Base-by-base conservation (phyloP, 805 yeast species). In the Torulaspora quercuum region DNA sequence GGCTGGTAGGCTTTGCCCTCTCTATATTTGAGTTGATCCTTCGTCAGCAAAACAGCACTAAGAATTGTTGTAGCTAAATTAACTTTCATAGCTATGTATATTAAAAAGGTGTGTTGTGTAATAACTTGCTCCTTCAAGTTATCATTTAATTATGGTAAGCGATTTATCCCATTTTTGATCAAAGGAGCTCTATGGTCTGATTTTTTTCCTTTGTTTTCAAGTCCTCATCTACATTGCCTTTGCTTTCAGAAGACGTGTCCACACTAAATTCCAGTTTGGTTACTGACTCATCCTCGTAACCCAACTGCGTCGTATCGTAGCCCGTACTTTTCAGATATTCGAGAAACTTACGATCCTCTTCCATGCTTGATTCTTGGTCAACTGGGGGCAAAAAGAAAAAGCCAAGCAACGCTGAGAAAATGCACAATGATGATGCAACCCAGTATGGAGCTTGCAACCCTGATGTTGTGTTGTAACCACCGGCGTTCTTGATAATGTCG, bases 391-490 rank as follows among this genome's bases (percentile, higher is more conserved):
- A 67, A 53, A 75, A 75, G 62, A 87, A 79, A 24, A 84, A 53
- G 5, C 87, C 82, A 33, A 86, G 58, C 20, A 75, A 28, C 2
- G 83, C 94, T 8, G 92, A 74, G 50, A 87, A 69, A 26, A 83
- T 52, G 57, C 94, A 85, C 45, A 89, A 67, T 1, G 85, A 70
- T 3, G 95, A 76, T 9, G 95, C 80, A 37, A 88, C 75, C 70
- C 80, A 88, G 63, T 88, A 85, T 34, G 95, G 89, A 35, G 81
- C 82, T 60, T 76, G 77, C 53, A 76, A 69, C 46, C 90, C 92
- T 39, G 61, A 51, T 42, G 69, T 64, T 7, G 70, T 58, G 33
- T 57, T 62, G 25, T 71, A 70, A 26, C 84, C 85, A 29, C 75
- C 72, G 36, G 76, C 76, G 46, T 76, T 68, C 35, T 61, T 68